phyloP scores from a whole-genome alignment of 306 rosid genomes.

The Gastrolobium bilobum region DNA sequence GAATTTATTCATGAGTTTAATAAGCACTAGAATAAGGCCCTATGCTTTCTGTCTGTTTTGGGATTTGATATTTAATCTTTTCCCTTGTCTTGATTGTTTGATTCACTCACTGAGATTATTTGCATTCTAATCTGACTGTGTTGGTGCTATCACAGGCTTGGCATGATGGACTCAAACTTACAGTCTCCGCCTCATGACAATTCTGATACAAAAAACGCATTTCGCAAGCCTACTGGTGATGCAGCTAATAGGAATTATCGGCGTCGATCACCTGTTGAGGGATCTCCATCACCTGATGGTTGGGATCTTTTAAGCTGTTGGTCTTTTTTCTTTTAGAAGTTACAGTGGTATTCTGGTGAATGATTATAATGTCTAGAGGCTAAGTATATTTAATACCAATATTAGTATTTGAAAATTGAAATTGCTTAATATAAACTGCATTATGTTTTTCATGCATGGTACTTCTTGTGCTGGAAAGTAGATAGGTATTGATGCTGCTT shows the following conservation, averaged over 20 bases:
- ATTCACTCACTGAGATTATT: slow-evolving; percentile 24
- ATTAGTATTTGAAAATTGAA: slow-evolving; percentile 5
- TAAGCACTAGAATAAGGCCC: not conserved
- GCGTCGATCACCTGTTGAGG: slow-evolving; percentile 74
- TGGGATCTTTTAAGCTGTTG: slow-evolving; percentile 50
- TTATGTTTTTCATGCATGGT: slow-evolving; percentile 14
- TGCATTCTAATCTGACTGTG: slow-evolving; percentile 29
- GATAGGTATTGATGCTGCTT: slow-evolving; percentile 3
- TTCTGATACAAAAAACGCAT: slow-evolving; percentile 61
- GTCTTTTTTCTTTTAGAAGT: slow-evolving; percentile 38
- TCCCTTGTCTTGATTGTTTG: not conserved
- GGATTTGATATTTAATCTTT: not conserved
- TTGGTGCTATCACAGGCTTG: slow-evolving; percentile 48
- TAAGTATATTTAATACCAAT: not conserved
- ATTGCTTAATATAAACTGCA: not conserved
- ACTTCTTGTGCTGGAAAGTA: slow-evolving; percentile 37
- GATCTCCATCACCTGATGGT: slow-evolving; percentile 81
- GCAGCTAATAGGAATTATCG: slow-evolving; percentile 81
- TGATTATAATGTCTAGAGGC: not conserved
- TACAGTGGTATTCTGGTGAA: slow-evolving; percentile 25
- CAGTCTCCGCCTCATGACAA: slow-evolving; percentile 47
- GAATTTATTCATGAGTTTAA: not conserved
- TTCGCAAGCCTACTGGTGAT: slow-evolving; percentile 82
- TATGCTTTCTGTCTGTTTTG: not conserved
- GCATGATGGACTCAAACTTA: slow-evolving; percentile 65